Conservation (phyloP, 2,329 filamentous ascomycete species). For the Lecanicillium sp. region DNA sequence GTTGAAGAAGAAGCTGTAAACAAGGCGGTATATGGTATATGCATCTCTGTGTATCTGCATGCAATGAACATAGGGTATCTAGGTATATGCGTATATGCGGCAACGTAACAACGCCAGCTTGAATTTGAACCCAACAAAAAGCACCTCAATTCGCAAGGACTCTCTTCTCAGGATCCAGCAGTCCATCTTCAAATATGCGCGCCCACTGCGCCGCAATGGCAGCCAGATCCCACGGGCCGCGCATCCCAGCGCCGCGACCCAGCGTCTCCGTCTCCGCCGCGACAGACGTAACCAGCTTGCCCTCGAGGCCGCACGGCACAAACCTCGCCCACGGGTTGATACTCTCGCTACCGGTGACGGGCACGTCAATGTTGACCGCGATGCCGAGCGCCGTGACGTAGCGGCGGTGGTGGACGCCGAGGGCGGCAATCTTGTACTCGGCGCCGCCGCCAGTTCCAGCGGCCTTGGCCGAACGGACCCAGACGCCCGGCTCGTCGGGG, state of each 20-base stretch:
- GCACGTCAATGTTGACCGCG: constrained; percentile 67
- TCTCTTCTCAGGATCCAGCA: constrained; percentile 19
- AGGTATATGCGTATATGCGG: too few relatives aligned
- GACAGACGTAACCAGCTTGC: constrained; percentile 72
- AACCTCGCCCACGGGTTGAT: constrained; percentile 60
- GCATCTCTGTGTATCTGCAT: too few relatives aligned
- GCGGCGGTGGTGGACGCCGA: constrained; percentile 84
- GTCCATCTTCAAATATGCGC: constrained; percentile 24
- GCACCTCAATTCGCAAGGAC: too few relatives aligned
- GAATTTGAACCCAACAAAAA: too few relatives aligned
- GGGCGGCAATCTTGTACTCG: constrained; percentile 72
- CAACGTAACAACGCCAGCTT: too few relatives aligned
- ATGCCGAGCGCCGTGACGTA: constrained; percentile 81
- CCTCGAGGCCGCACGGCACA: constrained; percentile 81
- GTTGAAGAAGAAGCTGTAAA: too few relatives aligned
- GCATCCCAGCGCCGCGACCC: constrained; percentile 2
- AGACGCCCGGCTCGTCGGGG: constrained; percentile 79
- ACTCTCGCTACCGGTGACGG: constrained; percentile 31
- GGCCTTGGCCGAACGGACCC: constrained; percentile 40
- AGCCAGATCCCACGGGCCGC: constrained; percentile 18
- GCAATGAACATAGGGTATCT: too few relatives aligned
- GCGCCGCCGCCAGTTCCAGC: constrained; percentile 11
- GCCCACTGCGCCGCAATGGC: constrained; percentile 25
- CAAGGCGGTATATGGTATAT: too few relatives aligned
- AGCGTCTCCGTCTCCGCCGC: constrained; percentile 36